These are phyloP conservation scores for Durotheca rogersii DNA, from an alignment of 495 filamentous ascomycete species.

Conservation along the genomic window DNA sequence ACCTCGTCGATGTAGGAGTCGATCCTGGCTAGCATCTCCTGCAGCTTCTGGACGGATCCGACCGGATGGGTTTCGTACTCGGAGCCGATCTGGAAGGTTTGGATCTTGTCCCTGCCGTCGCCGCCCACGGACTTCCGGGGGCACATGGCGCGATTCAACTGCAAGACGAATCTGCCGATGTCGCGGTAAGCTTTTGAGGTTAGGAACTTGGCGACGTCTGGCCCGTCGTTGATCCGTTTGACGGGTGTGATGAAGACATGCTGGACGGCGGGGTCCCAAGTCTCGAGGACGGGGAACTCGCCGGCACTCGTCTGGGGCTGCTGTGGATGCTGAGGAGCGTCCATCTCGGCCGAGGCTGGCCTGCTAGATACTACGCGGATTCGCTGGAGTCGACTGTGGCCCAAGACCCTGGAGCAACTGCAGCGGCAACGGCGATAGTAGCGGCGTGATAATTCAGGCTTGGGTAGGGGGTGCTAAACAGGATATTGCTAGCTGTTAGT, in stretches of 20 bases:
- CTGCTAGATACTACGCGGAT: background rate
- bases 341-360: slow-evolving; percentile 16
- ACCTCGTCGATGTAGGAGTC: slow-evolving; percentile 70
- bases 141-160: slow-evolving; percentile 86
- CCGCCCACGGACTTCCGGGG: slow-evolving; percentile 52
- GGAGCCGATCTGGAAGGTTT: slow-evolving; percentile 51
- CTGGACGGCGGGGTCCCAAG: slow-evolving; percentile 33
- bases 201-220: slow-evolving; percentile 76
- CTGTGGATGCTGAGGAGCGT: slow-evolving; percentile 13
- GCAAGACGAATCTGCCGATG: slow-evolving; percentile 81
- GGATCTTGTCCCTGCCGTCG: slow-evolving; percentile 37
- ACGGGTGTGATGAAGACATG: slow-evolving; percentile 55
- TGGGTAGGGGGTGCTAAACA: background rate
- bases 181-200: slow-evolving; percentile 78
- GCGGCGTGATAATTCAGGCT: no score
- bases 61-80: slow-evolving; percentile 42
- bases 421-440: background rate
- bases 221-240: slow-evolving; percentile 79
- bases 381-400: background rate
- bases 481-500: background rate
- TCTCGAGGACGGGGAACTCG: slow-evolving; percentile 36
- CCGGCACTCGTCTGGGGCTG: slow-evolving; percentile 2
- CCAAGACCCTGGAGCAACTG: background rate
- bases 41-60: slow-evolving; percentile 62
- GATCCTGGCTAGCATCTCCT: slow-evolving; percentile 59